Conservation (phyloP, 257 asterid species). For the Solanum appendiculatum region DNA sequence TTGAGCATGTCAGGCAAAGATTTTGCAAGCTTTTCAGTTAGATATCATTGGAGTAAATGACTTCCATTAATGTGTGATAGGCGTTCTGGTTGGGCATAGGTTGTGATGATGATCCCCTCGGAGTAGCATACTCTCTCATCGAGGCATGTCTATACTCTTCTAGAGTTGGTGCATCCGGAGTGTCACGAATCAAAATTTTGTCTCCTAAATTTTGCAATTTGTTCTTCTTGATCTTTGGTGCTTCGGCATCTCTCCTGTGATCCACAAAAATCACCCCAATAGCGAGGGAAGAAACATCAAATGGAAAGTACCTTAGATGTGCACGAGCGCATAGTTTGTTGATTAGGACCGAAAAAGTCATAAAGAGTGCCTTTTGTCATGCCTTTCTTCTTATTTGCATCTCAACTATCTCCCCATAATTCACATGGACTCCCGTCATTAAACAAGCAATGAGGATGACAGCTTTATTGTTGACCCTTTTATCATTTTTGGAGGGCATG, state of each 20-base stretch:
- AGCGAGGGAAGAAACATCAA: neutral
- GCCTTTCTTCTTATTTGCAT: too few species aligned
- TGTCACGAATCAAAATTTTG: neutral
- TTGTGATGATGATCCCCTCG: neutral
- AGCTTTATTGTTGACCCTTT: too few species aligned
- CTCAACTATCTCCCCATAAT: too few species aligned
- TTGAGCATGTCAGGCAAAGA: neutral
- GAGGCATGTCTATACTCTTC: neutral
- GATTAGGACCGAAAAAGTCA: neutral
- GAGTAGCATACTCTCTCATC: neutral
- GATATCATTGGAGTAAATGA: neutral
- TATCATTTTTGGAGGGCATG: too few species aligned
- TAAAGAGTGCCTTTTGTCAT: neutral
- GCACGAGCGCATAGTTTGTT: neutral
- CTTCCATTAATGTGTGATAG: neutral
- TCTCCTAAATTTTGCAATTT: neutral
- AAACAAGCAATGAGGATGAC: too few species aligned
- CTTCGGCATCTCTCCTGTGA: neutral
- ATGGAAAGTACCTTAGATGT: neutral
- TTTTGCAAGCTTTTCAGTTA: neutral
- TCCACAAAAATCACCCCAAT: too few species aligned
- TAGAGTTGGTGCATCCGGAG: neutral
- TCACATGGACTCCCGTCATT: too few species aligned
- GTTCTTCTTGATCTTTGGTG: neutral
- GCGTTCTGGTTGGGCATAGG: neutral